A percentile compares a stretch with the other conserved stretches of the same genome.
Conservation (phyloP, 2,329 filamentous ascomycete genomes). For the Coniochaeta ligniaria region DNA sequence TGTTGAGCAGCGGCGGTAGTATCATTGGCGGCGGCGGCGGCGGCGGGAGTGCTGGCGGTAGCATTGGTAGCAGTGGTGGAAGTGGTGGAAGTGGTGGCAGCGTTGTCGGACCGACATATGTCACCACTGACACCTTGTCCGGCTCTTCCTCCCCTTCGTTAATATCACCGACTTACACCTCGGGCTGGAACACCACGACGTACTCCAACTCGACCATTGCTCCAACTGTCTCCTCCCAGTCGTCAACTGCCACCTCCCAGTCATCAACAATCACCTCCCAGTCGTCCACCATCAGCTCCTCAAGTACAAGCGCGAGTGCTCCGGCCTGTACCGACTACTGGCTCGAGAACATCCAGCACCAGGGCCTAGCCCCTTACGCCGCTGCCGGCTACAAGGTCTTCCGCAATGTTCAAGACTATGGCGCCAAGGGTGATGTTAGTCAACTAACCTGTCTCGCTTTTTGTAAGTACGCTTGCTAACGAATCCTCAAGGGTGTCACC, state of each 20-base stretch:
- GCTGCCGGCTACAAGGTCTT: slow-evolving; percentile 14
- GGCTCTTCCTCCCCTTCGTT: neutral
- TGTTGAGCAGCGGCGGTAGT: neutral
- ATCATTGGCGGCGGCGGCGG: neutral
- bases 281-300: neutral
- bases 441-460: no score
- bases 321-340: slow-evolving; percentile 16
- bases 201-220: neutral
- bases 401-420: slow-evolving; percentile 18
- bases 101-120: neutral
- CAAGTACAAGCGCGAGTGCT: slow-evolving; percentile 1
- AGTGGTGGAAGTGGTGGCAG: neutral
- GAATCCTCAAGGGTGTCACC: no score
- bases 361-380: slow-evolving; percentile 16
- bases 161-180: neutral
- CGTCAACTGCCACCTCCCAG: neutral
- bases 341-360: slow-evolving; percentile 16
- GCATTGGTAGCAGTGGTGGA: neutral
- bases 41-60: neutral
- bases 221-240: neutral
- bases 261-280: neutral
- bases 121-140: neutral
- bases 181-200: neutral
- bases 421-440: slow-evolving; percentile 17
- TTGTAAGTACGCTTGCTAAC: no score